Evolutionary conservation across 441 rosid species (phyloP).

Genomic region (Populus tomentosa): DNA sequence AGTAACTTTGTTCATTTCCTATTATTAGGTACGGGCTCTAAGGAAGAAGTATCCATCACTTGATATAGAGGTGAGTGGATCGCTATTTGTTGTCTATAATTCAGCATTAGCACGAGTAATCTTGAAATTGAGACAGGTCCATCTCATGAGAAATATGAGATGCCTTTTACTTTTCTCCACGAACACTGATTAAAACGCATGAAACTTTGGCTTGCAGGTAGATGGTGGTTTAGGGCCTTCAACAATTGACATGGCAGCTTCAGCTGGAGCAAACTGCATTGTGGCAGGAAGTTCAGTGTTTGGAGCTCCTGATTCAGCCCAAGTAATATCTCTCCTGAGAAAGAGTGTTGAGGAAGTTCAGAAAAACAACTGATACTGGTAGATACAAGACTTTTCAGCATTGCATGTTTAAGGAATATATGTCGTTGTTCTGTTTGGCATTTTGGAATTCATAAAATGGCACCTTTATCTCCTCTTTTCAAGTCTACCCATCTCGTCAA

Average conservation of each 20-base stretch:
- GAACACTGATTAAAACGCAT: background rate
- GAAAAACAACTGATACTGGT: constrained; percentile 17
- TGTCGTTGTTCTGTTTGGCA: background rate
- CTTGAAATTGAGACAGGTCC: background rate
- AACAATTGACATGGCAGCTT: constrained; percentile 73
- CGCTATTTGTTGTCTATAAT: background rate
- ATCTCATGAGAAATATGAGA: background rate
- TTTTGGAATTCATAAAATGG: constrained; percentile 1
- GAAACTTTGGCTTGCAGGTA: constrained; percentile 39
- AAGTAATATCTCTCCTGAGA: constrained; percentile 64
- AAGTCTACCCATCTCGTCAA: background rate
- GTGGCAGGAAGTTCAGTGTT: constrained; percentile 97
- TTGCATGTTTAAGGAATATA: background rate
- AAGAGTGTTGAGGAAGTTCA: constrained; percentile 54
- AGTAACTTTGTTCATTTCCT: constrained; percentile 1
- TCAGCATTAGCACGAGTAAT: background rate
- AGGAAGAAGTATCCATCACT: constrained; percentile 74
- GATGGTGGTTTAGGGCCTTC: constrained; percentile 96
- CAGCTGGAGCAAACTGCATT: constrained; percentile 97
- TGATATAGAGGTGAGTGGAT: constrained; percentile 69
- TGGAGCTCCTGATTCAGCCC: constrained; percentile 75
- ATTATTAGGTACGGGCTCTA: constrained; percentile 51
- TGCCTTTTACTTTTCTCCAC: background rate
- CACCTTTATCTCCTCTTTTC: background rate
- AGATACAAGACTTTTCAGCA: constrained; percentile 9